Percentiles rank a stretch among this genome's conserved stretches.
phyloP scores from a whole-genome alignment of 805 yeast genomes.

The Candida ipomoeae region DNA sequence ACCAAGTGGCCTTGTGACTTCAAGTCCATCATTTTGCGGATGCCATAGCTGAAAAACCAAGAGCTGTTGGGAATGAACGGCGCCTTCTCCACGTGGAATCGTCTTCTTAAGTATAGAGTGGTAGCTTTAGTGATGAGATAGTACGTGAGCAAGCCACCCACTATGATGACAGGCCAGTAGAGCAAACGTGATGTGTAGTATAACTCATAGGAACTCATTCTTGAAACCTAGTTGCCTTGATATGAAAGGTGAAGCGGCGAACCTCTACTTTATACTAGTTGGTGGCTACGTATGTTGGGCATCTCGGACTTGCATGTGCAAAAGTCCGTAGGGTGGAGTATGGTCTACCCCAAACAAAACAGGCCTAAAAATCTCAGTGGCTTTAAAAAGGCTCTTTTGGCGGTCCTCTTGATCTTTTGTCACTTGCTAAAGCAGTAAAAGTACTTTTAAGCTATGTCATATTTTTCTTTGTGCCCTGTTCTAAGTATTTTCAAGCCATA shows the following conservation, averaged over 20 bases:
- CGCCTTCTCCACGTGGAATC: not conserved
- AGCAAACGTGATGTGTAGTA: not conserved
- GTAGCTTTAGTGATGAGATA: not conserved
- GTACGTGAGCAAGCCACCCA: not conserved
- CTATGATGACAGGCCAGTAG: not conserved
- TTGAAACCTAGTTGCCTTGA: not conserved
- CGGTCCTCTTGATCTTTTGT: not conserved
- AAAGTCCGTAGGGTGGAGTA: not conserved
- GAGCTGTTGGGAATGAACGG: slow-evolving; percentile 1
- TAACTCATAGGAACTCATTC: not conserved
- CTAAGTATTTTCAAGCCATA: not conserved
- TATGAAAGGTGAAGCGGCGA: no score
- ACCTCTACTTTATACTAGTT: not conserved
- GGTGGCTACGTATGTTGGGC: not conserved
- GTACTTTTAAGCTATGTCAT: no score
- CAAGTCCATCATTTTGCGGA: not conserved
- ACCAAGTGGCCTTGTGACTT: slow-evolving; percentile 9
- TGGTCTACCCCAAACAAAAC: not conserved
- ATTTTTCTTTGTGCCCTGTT: no score
- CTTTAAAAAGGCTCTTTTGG: not conserved
- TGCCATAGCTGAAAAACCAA: slow-evolving; percentile 1
- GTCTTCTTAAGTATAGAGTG: not conserved
- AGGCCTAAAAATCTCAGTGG: no score
- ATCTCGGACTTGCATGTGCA: not conserved
- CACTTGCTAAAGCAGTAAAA: no score